These are phyloP conservation scores for Crucihimalaya himalaica DNA, from an alignment of 345 rosid genomes.

Conservation along the genomic window DNA sequence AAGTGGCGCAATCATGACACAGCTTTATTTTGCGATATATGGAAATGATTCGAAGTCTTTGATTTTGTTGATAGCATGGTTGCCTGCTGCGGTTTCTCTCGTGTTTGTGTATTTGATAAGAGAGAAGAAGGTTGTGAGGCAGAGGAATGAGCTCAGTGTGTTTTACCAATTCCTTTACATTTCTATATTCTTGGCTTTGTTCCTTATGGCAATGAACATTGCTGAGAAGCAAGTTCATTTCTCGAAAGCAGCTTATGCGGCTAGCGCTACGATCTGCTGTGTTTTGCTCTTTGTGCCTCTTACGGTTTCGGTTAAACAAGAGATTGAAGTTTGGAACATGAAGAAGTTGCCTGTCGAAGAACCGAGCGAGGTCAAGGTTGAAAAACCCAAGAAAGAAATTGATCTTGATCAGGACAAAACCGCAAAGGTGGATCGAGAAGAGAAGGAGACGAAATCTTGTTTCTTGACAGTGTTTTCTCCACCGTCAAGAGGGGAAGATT, in stretches of 20 bases:
- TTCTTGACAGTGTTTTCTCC: constrained; percentile 51
- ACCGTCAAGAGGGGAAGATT: constrained; percentile 84
- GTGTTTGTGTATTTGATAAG: constrained; percentile 71
- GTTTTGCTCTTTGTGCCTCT: constrained; percentile 68
- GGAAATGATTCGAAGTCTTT: constrained; percentile 75
- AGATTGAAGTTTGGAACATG: constrained; percentile 56
- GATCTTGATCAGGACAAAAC: constrained; percentile 20
- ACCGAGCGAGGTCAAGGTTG: constrained; percentile 31
- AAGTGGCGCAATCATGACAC: constrained; percentile 87
- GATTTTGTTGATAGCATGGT: constrained; percentile 77
- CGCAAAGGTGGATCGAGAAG: not conserved
- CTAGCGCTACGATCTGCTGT: constrained; percentile 48
- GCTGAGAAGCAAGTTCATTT: constrained; percentile 54
- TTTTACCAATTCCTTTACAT: constrained; percentile 63
- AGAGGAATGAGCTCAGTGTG: constrained; percentile 58
- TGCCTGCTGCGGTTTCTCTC: constrained; percentile 76
- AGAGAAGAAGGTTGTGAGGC: constrained; percentile 49
- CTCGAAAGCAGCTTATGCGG: constrained; percentile 56
- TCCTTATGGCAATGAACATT: constrained; percentile 65
- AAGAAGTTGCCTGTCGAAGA: constrained; percentile 40
- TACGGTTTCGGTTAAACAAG: constrained; percentile 59
- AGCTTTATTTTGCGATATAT: constrained; percentile 75
- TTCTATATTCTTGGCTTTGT: constrained; percentile 66
- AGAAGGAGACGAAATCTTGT: constrained; percentile 47
- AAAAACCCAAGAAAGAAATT: constrained; percentile 33